Conservation (phyloP, 352 stramenopile species). For the Phytopythium delawarense region DNA sequence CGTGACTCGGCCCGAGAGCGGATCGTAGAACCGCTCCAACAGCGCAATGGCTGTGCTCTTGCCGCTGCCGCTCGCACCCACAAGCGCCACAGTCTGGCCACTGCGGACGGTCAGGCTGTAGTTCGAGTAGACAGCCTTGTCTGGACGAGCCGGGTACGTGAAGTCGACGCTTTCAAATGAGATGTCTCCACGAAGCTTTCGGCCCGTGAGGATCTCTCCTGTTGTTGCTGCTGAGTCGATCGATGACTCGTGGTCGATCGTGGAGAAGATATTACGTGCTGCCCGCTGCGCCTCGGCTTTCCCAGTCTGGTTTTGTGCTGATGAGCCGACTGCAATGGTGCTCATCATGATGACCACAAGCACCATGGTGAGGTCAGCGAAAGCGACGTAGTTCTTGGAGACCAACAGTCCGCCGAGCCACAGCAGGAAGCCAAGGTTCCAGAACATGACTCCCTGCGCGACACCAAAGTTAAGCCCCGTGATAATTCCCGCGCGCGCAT, state of each 20-base stretch:
- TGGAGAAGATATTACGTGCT: conserved; percentile 63
- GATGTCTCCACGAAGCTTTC: conserved; percentile 47
- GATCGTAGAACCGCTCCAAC: conserved; percentile 78
- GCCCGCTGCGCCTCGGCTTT: conserved; percentile 53
- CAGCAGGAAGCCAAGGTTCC: conserved; percentile 47
- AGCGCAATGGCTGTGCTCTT: conserved; percentile 80
- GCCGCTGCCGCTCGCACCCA: conserved; percentile 74
- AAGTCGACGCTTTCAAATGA: conserved; percentile 87
- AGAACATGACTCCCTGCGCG: conserved; percentile 43
- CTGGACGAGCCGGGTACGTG: conserved; percentile 83
- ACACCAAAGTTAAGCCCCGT: conserved; percentile 43
- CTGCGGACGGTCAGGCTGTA: conserved; percentile 60
- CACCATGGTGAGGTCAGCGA: conserved; percentile 47
- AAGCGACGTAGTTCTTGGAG: conserved; percentile 29
- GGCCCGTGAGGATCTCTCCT: conserved; percentile 11
- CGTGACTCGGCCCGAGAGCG: conserved; percentile 28
- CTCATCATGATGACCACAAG: conserved; percentile 42
- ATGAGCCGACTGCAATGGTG: conserved; percentile 48
- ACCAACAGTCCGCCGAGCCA: conserved; percentile 50
- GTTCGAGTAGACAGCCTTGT: conserved; percentile 65
- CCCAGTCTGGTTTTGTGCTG: conserved; percentile 44
- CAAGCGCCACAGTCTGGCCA: conserved; percentile 74
- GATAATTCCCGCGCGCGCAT: conserved; percentile 25
- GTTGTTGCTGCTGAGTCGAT: conserved; percentile 27
- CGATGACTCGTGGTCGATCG: conserved; percentile 61